Evolutionary conservation across 345 rosid genomes (phyloP), one percentile per base, ranked within the genome.

Genomic region (Rhodamnia rubescens): DNA sequence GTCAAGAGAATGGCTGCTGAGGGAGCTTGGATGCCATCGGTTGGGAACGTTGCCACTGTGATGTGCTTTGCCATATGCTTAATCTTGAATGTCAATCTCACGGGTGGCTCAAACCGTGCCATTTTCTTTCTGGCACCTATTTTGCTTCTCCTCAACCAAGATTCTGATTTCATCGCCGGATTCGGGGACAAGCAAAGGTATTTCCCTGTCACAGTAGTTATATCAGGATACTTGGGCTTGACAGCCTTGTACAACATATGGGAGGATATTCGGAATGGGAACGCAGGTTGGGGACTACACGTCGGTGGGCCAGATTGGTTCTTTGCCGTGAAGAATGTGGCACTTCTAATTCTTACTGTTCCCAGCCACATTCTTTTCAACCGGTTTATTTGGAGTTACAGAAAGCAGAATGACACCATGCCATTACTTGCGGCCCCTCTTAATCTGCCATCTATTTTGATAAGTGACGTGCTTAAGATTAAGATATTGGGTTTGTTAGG

Each of bases 11-110:
- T 98, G 93, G 95, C 98, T 55, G 95, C 97, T 69, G 98, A 98
- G 86, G 99, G 98, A 84, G 98, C 98, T 36, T 98, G 99, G 99
- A 98, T 98, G 99, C 99, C 99, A 1, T 94, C 97, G 1, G 96
- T 95, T 32, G 99, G 99, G 52, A 98, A 98, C 42, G 97, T 96
- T 29, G 98, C 99, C 52, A 94, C 99, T 8, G 87, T 94, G 47
- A 94, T 95, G 98, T 98, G 99, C 91, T 98, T 98, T 85, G 97
- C 98, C 42, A 96, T 94, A 88, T 98, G 99, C 94, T 88, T 98
- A 84, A 95, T 96, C 88, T 90, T 96, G 92, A 98, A 96, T 84
- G 88, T 94, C 87, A 92, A 92, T 86, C 88, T 96, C 84, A 92
- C 98, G 0, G 99, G 98, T 27, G 98, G 99, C 27, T 98, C 99